Conservation (phyloP, 1,284 basidiomycete genomes). For the Volvariella surrecta region DNA sequence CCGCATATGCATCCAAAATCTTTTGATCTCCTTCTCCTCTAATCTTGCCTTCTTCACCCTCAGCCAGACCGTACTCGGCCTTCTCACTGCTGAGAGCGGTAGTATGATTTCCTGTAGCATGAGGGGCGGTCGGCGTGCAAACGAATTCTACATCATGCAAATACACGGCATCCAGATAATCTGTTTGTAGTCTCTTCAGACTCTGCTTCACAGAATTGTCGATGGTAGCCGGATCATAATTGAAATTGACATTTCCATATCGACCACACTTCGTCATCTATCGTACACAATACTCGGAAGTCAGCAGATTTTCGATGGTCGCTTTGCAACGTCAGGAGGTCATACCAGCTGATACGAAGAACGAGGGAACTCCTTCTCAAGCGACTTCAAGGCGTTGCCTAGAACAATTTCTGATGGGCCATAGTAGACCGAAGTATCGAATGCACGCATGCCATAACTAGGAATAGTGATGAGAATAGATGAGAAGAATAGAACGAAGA, state of each 20-base stretch:
- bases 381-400: conserved; percentile 61
- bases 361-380: conserved; percentile 70
- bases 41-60: conserved; percentile 49
- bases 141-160: conserved; percentile 94
- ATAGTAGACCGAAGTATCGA: conserved; percentile 90
- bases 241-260: conserved; percentile 70
- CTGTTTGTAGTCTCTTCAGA: conserved; percentile 68
- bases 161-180: conserved; percentile 82
- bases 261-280: conserved; percentile 94
- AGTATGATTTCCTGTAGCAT: conserved; percentile 44
- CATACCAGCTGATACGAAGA: conserved; percentile 70
- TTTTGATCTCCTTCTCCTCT: conserved; percentile 76
- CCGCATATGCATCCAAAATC: conserved; percentile 67
- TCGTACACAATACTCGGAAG: too few species aligned
- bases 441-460: conserved; percentile 84
- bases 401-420: conserved; percentile 87
- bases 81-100: conserved; percentile 45
- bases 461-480: neutral
- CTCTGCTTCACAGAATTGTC: conserved; percentile 66
- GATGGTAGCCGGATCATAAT: conserved; percentile 72
- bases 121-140: conserved; percentile 44
- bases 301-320: too few species aligned
- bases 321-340: conserved; percentile 4
- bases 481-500: too few species aligned
- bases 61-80: conserved; percentile 51